Evolutionary conservation across 2,329 filamentous ascomycete genomes (phyloP), one percentile per base, ranked within the genome.

Genomic region (Clonostachys rhizophaga): DNA sequence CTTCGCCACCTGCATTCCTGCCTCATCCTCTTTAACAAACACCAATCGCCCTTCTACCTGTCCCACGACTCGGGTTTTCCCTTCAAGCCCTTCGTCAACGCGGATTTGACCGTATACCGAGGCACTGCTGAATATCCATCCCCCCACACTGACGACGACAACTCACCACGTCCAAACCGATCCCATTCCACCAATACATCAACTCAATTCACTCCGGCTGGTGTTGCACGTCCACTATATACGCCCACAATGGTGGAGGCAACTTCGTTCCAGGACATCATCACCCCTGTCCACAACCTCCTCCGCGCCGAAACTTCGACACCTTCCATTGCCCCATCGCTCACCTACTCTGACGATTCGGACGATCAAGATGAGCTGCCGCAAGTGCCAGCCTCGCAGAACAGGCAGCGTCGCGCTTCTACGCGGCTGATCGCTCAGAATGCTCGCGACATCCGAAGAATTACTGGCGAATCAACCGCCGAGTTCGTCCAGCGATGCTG

Each of bases 401-500:
- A 64, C 42, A 77, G 78, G 42, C 72, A 67, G 33, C 78, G 85
- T 46, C 83, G 85, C 45, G 86, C 84, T 47, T 89, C 84, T 5
- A 89, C 86, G 8, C 78, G 78, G 13, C 72, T 89, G 41, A 83
- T 85, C 55, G 78, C 81, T 40, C 79, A 83, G 63, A 84, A 72
- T 60, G 78, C 78, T 33, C 75, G 74, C 43, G 81, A 85, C 52
- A 76, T 85, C 39, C 78, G 79, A 58, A 74, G 80, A 55, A 80
- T 86, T 49, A 84, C 82, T 6, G 82, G 81, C 54, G 80, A 84
- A 64, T 76, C 81, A 8, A 81, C 78, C 14, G 78, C 79, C 49
- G 74, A 82, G 60, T 68, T 84, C 58, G 76, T 85, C 55, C 76
- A 74, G 47, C 74, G 79, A 55, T 86, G 82, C 58, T 86, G 82